Evolutionary conservation across 495 filamentous ascomycete genomes (phyloP).

Genomic region (Penicillium parvum): DNA sequence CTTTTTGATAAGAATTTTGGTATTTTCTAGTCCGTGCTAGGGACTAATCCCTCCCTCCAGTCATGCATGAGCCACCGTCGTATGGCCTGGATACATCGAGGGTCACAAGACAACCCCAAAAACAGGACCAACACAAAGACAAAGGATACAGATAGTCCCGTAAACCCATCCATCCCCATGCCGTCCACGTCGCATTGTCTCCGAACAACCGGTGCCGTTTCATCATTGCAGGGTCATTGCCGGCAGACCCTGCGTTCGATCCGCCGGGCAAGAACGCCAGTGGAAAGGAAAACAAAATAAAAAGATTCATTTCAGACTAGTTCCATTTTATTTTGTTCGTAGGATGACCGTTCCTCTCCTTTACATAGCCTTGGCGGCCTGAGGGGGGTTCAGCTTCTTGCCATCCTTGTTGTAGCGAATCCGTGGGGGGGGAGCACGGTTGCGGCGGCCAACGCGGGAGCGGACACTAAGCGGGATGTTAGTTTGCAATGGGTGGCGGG

Average conservation of each 20-base stretch:
- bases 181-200: slow-evolving; percentile 2
- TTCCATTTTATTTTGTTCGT: slow-evolving; percentile 39
- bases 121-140: slow-evolving; percentile 7
- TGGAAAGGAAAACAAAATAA: slow-evolving; percentile 33
- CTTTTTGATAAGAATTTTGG: slow-evolving; percentile 12
- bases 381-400: slow-evolving; percentile 97
- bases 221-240: slow-evolving; percentile 14
- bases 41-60: slow-evolving; percentile 12
- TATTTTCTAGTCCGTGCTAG: slow-evolving; percentile 10
- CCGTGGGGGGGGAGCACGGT: slow-evolving; percentile 94
- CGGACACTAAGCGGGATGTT: slow-evolving; percentile 66
- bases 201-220: slow-evolving; percentile 16
- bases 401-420: slow-evolving; percentile 99
- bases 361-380: slow-evolving; percentile 65
- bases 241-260: slow-evolving; percentile 9
- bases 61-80: slow-evolving; percentile 18
- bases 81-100: slow-evolving; percentile 15
- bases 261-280: slow-evolving; percentile 22
- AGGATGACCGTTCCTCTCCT: slow-evolving; percentile 30
- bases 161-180: neutral
- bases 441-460: slow-evolving; percentile 93
- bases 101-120: slow-evolving; percentile 25
- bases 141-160: neutral
- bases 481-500: slow-evolving; percentile 10
- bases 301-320: slow-evolving; percentile 34